A percentile compares a stretch with the other conserved stretches of the same genome.
phyloP scores from a whole-genome alignment of 116 monocot genomes.

The Zostera marina region DNA sequence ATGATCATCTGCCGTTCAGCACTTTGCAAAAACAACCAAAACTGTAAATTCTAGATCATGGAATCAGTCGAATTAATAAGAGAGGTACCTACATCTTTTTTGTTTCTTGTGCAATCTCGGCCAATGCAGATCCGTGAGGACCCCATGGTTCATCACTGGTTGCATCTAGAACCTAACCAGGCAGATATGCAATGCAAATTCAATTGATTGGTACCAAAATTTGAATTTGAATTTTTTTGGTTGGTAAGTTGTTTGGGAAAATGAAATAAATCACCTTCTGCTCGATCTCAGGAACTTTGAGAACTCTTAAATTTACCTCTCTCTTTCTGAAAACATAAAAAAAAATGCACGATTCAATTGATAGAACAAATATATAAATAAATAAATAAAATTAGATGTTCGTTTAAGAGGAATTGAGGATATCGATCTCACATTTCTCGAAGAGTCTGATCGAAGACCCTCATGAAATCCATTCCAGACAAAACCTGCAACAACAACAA shows the following conservation, averaged over 20 bases:
- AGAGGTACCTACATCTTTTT: constrained; percentile 41
- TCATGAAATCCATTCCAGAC: constrained; percentile 30
- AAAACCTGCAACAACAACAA: constrained; percentile 2
- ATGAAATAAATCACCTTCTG: constrained; percentile 21
- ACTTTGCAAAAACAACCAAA: constrained; percentile 14
- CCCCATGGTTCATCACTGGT: constrained; percentile 44
- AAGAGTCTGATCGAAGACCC: constrained; percentile 30
- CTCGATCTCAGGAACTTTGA: constrained; percentile 37
- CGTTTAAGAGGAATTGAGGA: neutral
- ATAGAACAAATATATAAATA: no score
- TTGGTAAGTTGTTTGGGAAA: no score
- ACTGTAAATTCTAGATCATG: no score
- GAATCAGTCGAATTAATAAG: no score
- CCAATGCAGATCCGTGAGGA: constrained; percentile 34
- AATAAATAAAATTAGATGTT: neutral
- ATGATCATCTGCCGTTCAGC: constrained; percentile 32
- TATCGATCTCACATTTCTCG: constrained; percentile 21
- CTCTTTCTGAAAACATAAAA: constrained; percentile 23
- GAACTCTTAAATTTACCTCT: constrained; percentile 37
- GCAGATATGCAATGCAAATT: neutral
- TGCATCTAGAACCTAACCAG: constrained; percentile 33
- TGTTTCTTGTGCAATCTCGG: constrained; percentile 25
- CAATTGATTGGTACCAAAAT: neutral
- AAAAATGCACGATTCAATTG: neutral
- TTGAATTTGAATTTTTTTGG: no score